These are phyloP conservation scores for Chrysanthemum seticuspe DNA, from an alignment of 129 eudicot genomes.

Conservation along the genomic window DNA sequence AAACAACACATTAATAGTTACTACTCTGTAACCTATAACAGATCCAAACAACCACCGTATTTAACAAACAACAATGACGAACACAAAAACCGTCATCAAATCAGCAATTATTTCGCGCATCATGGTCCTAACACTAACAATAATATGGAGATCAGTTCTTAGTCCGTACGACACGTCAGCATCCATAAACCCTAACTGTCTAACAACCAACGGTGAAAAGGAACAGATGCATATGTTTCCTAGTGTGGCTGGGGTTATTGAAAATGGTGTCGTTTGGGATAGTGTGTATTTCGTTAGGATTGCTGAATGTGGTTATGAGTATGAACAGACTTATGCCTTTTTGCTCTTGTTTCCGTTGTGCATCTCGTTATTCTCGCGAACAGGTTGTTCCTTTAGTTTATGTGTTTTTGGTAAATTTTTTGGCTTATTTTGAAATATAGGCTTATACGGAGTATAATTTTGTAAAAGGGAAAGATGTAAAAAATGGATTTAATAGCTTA, in stretches of 20 bases:
- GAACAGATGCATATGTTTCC: conserved; percentile 41
- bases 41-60: too few species aligned
- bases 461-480: too few species aligned
- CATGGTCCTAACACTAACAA: conserved; percentile 41
- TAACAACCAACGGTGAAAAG: conserved; percentile 10
- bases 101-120: conserved; percentile 65
- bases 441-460: too few species aligned
- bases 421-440: too few species aligned
- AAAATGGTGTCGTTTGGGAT: conserved; percentile 83
- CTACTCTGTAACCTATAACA: too few species aligned
- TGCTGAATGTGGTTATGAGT: conserved; percentile 87
- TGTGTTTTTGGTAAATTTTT: too few species aligned
- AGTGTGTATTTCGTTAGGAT: conserved; percentile 71
- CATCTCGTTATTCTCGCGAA: conserved; percentile 44
- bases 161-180: conserved; percentile 91
- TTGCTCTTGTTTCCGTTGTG: conserved; percentile 70
- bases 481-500: too few species aligned
- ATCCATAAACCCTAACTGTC: conserved; percentile 66
- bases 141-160: conserved; percentile 65
- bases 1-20: too few species aligned
- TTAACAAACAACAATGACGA: too few species aligned
- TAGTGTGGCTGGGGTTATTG: conserved; percentile 47
- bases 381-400: conserved; percentile 35
- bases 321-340: conserved; percentile 89
- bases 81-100: too few species aligned